A percentile compares a stretch with the other conserved stretches of the same genome.
phyloP scores from a whole-genome alignment of 495 filamentous ascomycete species.

The Aspergillus heteromorphus region DNA sequence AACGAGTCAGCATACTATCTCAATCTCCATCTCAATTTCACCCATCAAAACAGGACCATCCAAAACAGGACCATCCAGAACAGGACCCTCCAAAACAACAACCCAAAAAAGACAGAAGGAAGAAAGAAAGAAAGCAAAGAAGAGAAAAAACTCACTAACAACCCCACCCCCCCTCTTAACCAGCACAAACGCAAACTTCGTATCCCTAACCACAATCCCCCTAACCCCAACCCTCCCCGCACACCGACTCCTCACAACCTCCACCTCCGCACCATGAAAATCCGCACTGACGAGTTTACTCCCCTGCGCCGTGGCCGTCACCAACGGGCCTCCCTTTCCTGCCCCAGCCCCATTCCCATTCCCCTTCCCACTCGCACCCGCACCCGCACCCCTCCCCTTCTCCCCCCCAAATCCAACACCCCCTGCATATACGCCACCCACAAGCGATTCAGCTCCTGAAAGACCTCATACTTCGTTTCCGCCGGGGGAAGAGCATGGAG shows the following conservation, averaged over 20 bases:
- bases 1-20: neutral
- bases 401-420: conserved; percentile 51
- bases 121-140: conserved; percentile 3
- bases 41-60: too few relatives aligned
- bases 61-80: too few relatives aligned
- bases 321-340: too few relatives aligned
- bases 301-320: conserved; percentile 48
- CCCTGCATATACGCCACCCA: conserved; percentile 84
- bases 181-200: conserved; percentile 79
- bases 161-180: conserved; percentile 60
- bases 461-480: conserved; percentile 68
- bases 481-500: conserved; percentile 68
- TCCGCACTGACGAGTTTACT: conserved; percentile 76
- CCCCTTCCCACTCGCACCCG: neutral
- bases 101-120: neutral
- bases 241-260: conserved; percentile 78
- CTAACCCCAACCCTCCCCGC: conserved; percentile 72
- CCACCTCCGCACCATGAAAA: conserved; percentile 80
- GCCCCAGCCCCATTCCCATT: conserved; percentile 11
- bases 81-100: too few relatives aligned
- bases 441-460: conserved; percentile 66
- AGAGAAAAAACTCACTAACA: conserved; percentile 45
- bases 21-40: neutral
- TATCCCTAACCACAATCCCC: conserved; percentile 86
- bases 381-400: conserved; percentile 34